Percentiles rank a stretch among this genome's conserved stretches.
These are phyloP conservation scores for Hsuehochloa calcarea DNA, from an alignment of 176 grass and related monocot genomes.

Conservation along the genomic window DNA sequence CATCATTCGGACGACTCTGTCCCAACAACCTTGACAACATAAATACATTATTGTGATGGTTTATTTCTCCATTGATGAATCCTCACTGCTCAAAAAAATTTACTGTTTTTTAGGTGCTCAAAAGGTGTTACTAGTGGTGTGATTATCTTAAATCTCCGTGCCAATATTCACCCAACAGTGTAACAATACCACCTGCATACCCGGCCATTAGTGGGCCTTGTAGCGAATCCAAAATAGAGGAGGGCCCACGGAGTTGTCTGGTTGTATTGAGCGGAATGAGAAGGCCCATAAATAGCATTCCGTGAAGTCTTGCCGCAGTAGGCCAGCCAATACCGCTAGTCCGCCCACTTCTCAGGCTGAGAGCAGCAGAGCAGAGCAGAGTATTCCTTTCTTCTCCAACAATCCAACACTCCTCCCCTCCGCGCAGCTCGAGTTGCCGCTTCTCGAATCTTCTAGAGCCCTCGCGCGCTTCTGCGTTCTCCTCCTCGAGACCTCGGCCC, in stretches of 20 bases:
- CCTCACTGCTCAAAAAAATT: too few species aligned
- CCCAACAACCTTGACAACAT: too few species aligned
- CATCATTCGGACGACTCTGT: too few species aligned
- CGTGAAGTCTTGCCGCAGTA: background rate
- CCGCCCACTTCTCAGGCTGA: too few species aligned
- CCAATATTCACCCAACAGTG: too few species aligned
- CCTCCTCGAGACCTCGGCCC: background rate
- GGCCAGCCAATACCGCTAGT: background rate
- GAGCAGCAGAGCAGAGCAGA: background rate
- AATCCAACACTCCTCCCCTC: background rate
- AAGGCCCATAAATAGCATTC: background rate
- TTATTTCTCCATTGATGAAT: too few species aligned
- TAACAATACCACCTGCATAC: too few species aligned
- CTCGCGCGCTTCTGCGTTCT: background rate
- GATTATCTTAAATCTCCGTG: too few species aligned
- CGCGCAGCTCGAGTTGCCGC: background rate
- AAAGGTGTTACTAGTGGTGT: too few species aligned
- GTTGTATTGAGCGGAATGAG: background rate
- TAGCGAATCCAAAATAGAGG: background rate
- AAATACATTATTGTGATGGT: too few species aligned
- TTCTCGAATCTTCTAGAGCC: conserved; percentile 12
- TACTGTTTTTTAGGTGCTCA: too few species aligned
- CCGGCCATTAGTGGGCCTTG: background rate
- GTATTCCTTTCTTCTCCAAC: background rate
- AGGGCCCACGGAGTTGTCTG: background rate